phyloP scores from a whole-genome alignment of 75 land plant genomes.

The Cupressus sempervirens region DNA sequence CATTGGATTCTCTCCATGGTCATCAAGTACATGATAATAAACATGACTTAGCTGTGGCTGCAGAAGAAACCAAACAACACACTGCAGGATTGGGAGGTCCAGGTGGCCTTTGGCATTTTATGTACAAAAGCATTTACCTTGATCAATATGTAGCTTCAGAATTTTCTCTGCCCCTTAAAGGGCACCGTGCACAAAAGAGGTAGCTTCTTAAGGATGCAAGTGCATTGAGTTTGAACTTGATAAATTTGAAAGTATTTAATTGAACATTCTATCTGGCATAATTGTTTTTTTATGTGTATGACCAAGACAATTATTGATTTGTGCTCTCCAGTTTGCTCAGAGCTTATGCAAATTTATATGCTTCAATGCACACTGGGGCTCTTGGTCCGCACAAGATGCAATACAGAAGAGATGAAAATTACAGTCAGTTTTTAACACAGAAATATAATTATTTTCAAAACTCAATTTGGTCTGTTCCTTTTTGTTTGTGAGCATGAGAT shows the following conservation, averaged over 20 bases:
- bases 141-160: slow-evolving; percentile 57
- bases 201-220: not conserved
- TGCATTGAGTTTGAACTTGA: not conserved
- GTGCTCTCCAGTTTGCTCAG: slow-evolving; percentile 35
- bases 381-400: slow-evolving; percentile 46
- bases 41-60: not conserved
- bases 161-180: slow-evolving; percentile 32
- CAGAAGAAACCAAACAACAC: not conserved
- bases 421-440: slow-evolving; percentile 20
- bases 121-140: slow-evolving; percentile 40
- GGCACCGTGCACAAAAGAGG: slow-evolving; percentile 36
- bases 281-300: not conserved
- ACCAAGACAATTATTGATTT: not conserved
- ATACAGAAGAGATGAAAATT: slow-evolving; percentile 45
- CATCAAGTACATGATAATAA: not conserved
- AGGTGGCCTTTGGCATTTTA: slow-evolving; percentile 52
- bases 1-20: not conserved
- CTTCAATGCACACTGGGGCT: slow-evolving; percentile 32
- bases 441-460: not conserved
- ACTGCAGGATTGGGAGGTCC: slow-evolving; percentile 31
- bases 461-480: not conserved
- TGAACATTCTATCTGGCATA: not conserved
- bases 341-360: slow-evolving; percentile 38
- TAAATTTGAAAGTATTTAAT: not conserved
- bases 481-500: not conserved